Base-by-base conservation (phyloP, 2,329 filamentous ascomycete species). In the Chaetoscypha palmicola region DNA sequence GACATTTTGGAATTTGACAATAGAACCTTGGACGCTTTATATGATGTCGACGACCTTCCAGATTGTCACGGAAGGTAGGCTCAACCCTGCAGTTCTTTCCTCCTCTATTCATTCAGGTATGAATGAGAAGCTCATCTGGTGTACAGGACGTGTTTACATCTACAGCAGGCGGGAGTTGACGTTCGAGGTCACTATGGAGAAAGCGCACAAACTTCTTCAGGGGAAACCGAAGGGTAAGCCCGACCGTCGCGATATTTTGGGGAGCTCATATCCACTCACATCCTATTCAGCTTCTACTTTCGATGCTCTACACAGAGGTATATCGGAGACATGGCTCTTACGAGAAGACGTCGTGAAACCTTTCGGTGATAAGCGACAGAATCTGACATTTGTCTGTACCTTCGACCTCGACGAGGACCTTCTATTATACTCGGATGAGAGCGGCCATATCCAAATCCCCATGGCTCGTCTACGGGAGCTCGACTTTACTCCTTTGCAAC, bases 341-440 rank as follows among this genome's bases (percentile, higher is more conserved):
- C 38, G 32, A 41, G 38, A 49, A 26, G 47, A 47, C 16, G 21
- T 38, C 34, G 33, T 49, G 19, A 47, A 44, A 11, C 47, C 47
- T 34, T 49, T 47, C 38, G 47, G 47, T 14, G 47, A 47, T 30
- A 47, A 9, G 32, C 47, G 38, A 30, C 43, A 49, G 35, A 43
- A 24, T 40, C 21, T 46, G 2, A 22, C 12, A 28, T 36, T 23
- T 43, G 36, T 50, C 14, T 50, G 30, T 35, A 41, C 24, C 11
- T 45, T 50, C 22, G 22, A 50, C 44, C 45, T 50, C 36, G 38
- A 40, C 31, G 20, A 45, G 7, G 45, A 50, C 14, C 20, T 42
- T 30, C 35, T 47, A 10, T 33, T 17, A 21, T 39, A 22, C 26
- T 40, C 33, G 20, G 23, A 40, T 21, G 21, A 34, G 23, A 35